Evolutionary conservation across 345 rosid species (phyloP).

Genomic region (Populus nigra): DNA sequence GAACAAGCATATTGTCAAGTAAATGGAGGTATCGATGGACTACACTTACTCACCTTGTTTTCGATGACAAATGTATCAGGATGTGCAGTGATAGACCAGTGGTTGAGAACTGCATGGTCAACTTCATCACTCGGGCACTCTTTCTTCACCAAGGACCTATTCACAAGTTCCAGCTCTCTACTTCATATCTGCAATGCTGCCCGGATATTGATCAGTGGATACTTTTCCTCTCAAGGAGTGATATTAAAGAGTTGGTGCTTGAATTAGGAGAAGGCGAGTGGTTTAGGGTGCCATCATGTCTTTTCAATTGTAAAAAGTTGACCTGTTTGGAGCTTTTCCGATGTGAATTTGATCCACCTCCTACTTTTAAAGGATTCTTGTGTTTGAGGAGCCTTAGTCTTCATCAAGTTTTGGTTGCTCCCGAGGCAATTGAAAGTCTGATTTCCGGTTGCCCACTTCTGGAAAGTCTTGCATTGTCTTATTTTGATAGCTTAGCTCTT

Average conservation of each 20-base stretch:
- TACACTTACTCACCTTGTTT: conserved; percentile 58
- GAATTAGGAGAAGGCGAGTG: conserved; percentile 82
- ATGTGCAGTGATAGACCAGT: conserved; percentile 26
- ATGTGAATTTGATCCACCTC: conserved; percentile 80
- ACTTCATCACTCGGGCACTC: conserved; percentile 58
- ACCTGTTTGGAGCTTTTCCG: conserved; percentile 66
- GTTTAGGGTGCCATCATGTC: conserved; percentile 77
- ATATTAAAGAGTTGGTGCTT: conserved; percentile 64
- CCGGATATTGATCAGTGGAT: conserved; percentile 89
- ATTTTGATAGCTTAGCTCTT: conserved; percentile 72
- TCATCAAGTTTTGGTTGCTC: conserved; percentile 67
- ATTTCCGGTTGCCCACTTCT: conserved; percentile 78
- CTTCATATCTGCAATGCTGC: conserved; percentile 53
- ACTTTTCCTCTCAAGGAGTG: conserved; percentile 79
- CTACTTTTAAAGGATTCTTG: conserved; percentile 61
- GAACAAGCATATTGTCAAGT: conserved; percentile 70
- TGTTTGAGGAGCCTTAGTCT: conserved; percentile 67
- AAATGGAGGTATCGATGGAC: conserved; percentile 90
- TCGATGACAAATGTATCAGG: conserved; percentile 59
- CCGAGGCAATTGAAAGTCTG: conserved; percentile 72
- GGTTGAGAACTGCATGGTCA: conserved; percentile 48
- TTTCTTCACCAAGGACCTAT: conserved; percentile 91
- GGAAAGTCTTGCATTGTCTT: conserved; percentile 70
- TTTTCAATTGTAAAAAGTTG: conserved; percentile 57
- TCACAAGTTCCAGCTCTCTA: conserved; percentile 77